phyloP scores from a whole-genome alignment of 495 filamentous ascomycete species.

The Neurospora sp. region DNA sequence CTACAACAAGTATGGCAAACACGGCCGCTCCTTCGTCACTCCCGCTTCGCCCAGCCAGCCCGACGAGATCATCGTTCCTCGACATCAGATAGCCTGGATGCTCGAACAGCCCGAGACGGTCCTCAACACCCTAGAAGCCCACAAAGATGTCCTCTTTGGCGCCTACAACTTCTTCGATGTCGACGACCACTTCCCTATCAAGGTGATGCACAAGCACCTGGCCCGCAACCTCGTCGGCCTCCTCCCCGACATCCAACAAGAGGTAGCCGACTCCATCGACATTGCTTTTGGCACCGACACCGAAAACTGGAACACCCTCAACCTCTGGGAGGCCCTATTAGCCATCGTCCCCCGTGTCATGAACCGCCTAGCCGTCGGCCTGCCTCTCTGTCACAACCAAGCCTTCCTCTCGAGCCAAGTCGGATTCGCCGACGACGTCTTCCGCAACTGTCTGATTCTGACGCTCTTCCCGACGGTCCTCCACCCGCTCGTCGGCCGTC shows the following conservation, averaged over 20 bases:
- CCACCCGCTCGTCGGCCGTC: constrained; percentile 21
- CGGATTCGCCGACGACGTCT: constrained; percentile 21
- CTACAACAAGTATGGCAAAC: constrained; percentile 26
- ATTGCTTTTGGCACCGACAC: constrained; percentile 20
- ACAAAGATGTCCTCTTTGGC: constrained; percentile 19
- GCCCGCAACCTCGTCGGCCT: constrained; percentile 22
- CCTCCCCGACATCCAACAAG: constrained; percentile 23
- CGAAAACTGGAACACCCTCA: constrained; percentile 22
- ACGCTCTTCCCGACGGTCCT: constrained; percentile 25
- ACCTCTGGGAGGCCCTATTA: constrained; percentile 25
- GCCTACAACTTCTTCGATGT: constrained; percentile 24
- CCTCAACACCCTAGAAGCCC: constrained; percentile 20
- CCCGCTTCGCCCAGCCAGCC: constrained; percentile 21
- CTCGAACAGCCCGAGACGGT: constrained; percentile 26
- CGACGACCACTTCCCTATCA: constrained; percentile 21
- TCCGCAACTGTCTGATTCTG: constrained; percentile 25
- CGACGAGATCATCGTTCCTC: constrained; percentile 25
- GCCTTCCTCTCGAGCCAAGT: constrained; percentile 21
- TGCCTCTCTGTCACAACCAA: constrained; percentile 15
- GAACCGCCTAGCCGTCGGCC: constrained; percentile 23
- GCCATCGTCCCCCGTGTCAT: constrained; percentile 22
- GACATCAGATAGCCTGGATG: constrained; percentile 24
- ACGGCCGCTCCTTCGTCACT: constrained; percentile 21
- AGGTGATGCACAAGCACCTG: constrained; percentile 26
- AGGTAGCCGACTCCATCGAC: constrained; percentile 21